phyloP scores from a whole-genome alignment of 805 yeast species.

The Saturnispora sekii region DNA sequence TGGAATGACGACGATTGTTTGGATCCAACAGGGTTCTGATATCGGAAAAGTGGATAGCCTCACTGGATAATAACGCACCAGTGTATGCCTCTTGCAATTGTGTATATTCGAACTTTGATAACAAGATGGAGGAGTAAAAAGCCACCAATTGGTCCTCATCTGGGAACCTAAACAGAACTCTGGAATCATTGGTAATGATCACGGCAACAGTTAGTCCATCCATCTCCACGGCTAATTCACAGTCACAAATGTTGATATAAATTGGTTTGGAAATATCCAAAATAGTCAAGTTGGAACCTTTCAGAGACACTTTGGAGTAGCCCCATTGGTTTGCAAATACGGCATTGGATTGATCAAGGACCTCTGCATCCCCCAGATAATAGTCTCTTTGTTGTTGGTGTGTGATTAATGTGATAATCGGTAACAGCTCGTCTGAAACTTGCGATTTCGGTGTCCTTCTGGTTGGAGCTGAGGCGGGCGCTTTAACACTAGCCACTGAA shows the following conservation, averaged over 20 bases:
- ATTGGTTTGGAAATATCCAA: slow-evolving; percentile 33
- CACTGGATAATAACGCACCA: slow-evolving; percentile 50
- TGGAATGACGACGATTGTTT: slow-evolving; percentile 32
- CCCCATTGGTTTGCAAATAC: slow-evolving; percentile 15
- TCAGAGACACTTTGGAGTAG: slow-evolving; percentile 22
- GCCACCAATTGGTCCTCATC: slow-evolving; percentile 20
- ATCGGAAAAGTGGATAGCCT: slow-evolving; percentile 48
- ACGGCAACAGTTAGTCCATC: slow-evolving; percentile 12
- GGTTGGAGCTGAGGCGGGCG: background rate
- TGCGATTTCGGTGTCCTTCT: background rate
- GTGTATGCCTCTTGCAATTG: slow-evolving; percentile 55
- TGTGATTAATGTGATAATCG: slow-evolving; percentile 58
- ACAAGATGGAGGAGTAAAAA: slow-evolving; percentile 36
- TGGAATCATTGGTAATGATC: slow-evolving; percentile 19
- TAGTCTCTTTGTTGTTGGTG: slow-evolving; percentile 65
- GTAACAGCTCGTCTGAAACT: slow-evolving; percentile 52
- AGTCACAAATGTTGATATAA: slow-evolving; percentile 45
- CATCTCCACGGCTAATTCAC: slow-evolving; percentile 17
- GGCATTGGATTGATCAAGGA: slow-evolving; percentile 5
- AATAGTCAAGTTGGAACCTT: slow-evolving; percentile 47
- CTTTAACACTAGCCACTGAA: no score
- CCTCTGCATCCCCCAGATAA: slow-evolving; percentile 11
- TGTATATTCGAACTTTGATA: slow-evolving; percentile 48
- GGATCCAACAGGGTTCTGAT: slow-evolving; percentile 48
- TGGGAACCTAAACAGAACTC: slow-evolving; percentile 19